Base-by-base conservation (phyloP, 2,329 filamentous ascomycete species). In the Fusarium albosuccineum region DNA sequence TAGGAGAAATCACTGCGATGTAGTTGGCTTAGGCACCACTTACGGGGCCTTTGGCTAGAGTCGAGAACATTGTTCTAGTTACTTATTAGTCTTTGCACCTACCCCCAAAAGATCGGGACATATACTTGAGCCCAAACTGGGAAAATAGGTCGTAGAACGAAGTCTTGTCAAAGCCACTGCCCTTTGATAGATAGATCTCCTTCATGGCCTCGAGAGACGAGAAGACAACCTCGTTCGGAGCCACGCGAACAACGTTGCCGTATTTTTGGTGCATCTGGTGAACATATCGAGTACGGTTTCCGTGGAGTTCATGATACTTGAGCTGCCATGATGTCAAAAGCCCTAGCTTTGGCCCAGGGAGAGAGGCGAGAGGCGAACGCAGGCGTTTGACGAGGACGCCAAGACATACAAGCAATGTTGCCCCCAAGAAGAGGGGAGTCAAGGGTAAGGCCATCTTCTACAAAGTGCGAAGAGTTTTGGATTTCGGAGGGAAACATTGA, bases 221-320 rank as follows among this genome's bases (percentile, higher is more conserved):
- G 14, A 70, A 70, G 16, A 58, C 46, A 11, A 59, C 62, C 13
- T 70, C 67, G 2, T 70, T 64, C 6, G 67, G 67, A 2, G 62
- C 60, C 6, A 70, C n/a, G 5, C 50, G 59, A 10, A 69, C 66
- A 8, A 17, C 51, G 1, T 39, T 53, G 0, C 67, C 67, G 6
- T 67, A 66, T 22, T 53, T 34, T 2, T 16, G 37, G 33, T 69
- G 65, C 33, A 69, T 11, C 0, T 3, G 3, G 11, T 69, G 66
- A 1, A 66, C 34, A n/a, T 64, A 68, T 2, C 49, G 27, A 1
- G 57, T 68, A 4, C 65, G 52, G n/a, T 63, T 68, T 1, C 65
- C 66, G 1, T 36, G 36, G 1, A 69, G 36, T 14, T 69, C 66
- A 4, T 68, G 39, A 14, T 66, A 69, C 1, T 46, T 53, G 5